Evolutionary conservation across 192 early-diverging fungal species (phyloP).

Genomic region (Backusella mclennaniae): DNA sequence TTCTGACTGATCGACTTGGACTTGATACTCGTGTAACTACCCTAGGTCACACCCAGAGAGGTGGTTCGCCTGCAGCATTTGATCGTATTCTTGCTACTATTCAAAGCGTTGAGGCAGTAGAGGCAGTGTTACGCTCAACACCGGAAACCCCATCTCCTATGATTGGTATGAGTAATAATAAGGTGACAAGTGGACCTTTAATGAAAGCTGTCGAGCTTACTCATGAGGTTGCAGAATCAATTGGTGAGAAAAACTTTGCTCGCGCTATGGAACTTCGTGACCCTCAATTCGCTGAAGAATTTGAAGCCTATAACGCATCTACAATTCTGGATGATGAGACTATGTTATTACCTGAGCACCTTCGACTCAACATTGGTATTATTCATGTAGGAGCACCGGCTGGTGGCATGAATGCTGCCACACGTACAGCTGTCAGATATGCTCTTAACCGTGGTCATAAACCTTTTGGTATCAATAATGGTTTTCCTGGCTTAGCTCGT

Average conservation of each 20-base stretch:
- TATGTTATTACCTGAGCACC: conserved; percentile 38
- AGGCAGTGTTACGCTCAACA: conserved; percentile 82
- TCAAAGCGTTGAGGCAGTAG: conserved; percentile 93
- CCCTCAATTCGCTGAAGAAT: conserved; percentile 74
- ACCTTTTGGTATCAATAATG: conserved; percentile 86
- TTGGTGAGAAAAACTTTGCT: conserved; percentile 79
- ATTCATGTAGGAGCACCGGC: conserved; percentile 95
- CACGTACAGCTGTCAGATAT: conserved; percentile 82
- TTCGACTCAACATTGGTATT: conserved; percentile 82
- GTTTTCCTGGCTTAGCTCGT: conserved; percentile 85
- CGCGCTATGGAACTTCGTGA: conserved; percentile 90
- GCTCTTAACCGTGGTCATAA: conserved; percentile 86
- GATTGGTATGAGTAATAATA: conserved; percentile 90
- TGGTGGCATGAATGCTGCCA: conserved; percentile 97
- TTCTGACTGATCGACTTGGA: conserved; percentile 74
- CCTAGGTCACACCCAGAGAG: conserved; percentile 93
- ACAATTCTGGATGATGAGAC: conserved; percentile 44
- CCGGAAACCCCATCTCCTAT: conserved; percentile 86
- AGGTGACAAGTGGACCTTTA: conserved; percentile 79
- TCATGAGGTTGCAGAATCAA: conserved; percentile 83
- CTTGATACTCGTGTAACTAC: conserved; percentile 93
- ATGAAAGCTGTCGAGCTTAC: conserved; percentile 95
- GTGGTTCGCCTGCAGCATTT: conserved; percentile 87
- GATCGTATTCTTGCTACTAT: conserved; percentile 90
- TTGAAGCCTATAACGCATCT: conserved; percentile 60